These are phyloP conservation scores for Rusavskia elegans DNA, from an alignment of 495 filamentous ascomycete genomes.

Conservation along the genomic window DNA sequence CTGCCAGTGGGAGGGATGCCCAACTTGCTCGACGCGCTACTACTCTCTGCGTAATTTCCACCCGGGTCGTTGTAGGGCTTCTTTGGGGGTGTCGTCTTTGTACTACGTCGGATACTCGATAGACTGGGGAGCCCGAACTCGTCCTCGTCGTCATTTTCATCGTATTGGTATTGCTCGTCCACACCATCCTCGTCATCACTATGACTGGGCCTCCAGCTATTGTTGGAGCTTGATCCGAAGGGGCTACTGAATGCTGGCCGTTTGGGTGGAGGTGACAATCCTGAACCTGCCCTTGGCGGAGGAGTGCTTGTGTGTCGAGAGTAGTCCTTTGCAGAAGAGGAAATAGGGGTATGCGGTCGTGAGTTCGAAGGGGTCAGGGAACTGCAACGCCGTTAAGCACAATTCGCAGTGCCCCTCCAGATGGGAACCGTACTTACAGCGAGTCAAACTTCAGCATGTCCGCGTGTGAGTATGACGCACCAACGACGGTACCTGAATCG, in stretches of 20 bases:
- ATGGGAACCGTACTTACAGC: constrained; percentile 28
- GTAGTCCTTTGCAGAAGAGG: constrained; percentile 27
- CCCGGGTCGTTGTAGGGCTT: constrained; percentile 32
- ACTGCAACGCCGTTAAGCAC: constrained; percentile 21
- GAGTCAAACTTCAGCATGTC: constrained; percentile 80
- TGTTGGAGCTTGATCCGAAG: constrained; percentile 56
- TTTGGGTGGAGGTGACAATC: constrained; percentile 42
- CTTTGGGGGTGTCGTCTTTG: constrained; percentile 29
- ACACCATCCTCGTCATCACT: constrained; percentile 42
- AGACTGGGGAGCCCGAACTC: constrained; percentile 89
- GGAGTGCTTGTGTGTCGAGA: constrained; percentile 29
- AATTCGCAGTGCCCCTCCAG: background rate
- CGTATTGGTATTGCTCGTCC: constrained; percentile 54
- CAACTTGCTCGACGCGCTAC: constrained; percentile 20
- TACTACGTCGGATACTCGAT: constrained; percentile 67
- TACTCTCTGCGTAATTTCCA: constrained; percentile 10
- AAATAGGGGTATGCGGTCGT: constrained; percentile 43
- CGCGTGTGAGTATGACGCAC: constrained; percentile 90
- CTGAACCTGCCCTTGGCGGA: constrained; percentile 33
- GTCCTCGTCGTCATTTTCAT: constrained; percentile 66
- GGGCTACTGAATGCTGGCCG: constrained; percentile 54
- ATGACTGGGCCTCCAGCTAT: constrained; percentile 8
- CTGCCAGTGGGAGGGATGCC: constrained; percentile 15
- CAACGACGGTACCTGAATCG: constrained; percentile 69
- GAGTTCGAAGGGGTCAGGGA: constrained; percentile 33